phyloP scores from a whole-genome alignment of 2,329 filamentous ascomycete species.

The Aspergillus sp. region DNA sequence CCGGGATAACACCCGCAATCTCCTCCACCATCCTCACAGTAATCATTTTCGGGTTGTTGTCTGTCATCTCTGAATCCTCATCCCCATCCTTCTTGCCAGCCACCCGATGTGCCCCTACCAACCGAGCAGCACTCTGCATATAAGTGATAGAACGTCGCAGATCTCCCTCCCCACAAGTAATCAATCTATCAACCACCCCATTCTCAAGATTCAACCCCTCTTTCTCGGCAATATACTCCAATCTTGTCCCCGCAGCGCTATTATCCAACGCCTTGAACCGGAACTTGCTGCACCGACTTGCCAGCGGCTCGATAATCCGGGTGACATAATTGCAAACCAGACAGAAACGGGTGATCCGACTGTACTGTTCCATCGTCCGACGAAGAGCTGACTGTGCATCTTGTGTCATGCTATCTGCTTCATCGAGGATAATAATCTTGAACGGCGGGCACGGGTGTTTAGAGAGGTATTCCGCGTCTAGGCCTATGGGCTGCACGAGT shows the following conservation, averaged over 20 bases:
- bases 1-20: slow-evolving; percentile 90
- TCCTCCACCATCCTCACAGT: slow-evolving; percentile 81
- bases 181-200: slow-evolving; percentile 75
- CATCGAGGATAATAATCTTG: slow-evolving; percentile 97
- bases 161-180: slow-evolving; percentile 87
- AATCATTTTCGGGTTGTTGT: slow-evolving; percentile 48
- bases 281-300: slow-evolving; percentile 91
- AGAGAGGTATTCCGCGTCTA: slow-evolving; percentile 56
- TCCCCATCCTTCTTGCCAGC: slow-evolving; percentile 42
- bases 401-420: slow-evolving; percentile 98
- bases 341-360: slow-evolving; percentile 92
- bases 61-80: slow-evolving; percentile 56
- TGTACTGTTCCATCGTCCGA: slow-evolving; percentile 97
- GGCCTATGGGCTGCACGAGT: slow-evolving; percentile 68
- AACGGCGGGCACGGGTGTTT: slow-evolving; percentile 92
- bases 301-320: slow-evolving; percentile 92
- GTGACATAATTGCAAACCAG: slow-evolving; percentile 99
- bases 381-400: slow-evolving; percentile 90
- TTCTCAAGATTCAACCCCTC: slow-evolving; percentile 71
- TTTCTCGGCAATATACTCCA: slow-evolving; percentile 73
- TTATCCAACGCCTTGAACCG: slow-evolving; percentile 94
- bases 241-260: slow-evolving; percentile 67
- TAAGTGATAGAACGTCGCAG: slow-evolving; percentile 94
- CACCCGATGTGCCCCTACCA: slow-evolving; percentile 61
- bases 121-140: slow-evolving; percentile 82